A percentile compares a stretch with the other conserved stretches of the same genome.
phyloP scores from a whole-genome alignment of 2,329 filamentous ascomycete genomes.

The Penicillium sp. region DNA sequence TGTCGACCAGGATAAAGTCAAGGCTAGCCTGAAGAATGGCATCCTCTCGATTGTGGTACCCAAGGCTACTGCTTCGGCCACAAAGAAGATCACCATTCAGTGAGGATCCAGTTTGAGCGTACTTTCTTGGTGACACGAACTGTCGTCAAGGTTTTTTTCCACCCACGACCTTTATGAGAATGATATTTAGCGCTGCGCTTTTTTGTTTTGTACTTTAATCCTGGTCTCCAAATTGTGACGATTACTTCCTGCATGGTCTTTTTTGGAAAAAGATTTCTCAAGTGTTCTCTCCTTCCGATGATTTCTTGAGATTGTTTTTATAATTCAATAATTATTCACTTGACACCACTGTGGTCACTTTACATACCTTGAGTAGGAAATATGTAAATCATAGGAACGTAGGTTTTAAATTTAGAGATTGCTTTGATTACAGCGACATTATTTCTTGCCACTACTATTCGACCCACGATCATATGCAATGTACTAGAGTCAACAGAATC shows the following conservation, averaged over 20 bases:
- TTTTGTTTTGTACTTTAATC: neutral
- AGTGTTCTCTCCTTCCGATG: neutral
- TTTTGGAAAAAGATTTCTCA: neutral
- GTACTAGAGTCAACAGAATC: too few species aligned
- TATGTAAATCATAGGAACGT: too few species aligned
- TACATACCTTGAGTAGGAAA: too few species aligned
- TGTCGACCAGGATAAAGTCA: constrained; percentile 64
- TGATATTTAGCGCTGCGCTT: neutral
- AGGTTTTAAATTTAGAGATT: too few species aligned
- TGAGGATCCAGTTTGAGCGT: constrained; percentile 36
- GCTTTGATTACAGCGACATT: too few species aligned
- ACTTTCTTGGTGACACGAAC: neutral
- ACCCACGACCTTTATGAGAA: neutral
- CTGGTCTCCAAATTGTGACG: neutral
- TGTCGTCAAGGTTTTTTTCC: neutral
- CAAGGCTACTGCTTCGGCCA: constrained; percentile 54
- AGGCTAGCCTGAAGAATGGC: constrained; percentile 64
- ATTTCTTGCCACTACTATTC: too few species aligned
- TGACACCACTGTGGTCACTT: too few species aligned
- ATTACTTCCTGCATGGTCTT: neutral
- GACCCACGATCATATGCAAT: too few species aligned
- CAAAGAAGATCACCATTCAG: constrained; percentile 61
- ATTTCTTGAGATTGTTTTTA: neutral
- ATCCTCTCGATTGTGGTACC: constrained; percentile 62
- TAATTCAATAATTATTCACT: neutral